phyloP scores from a whole-genome alignment of 2,329 filamentous ascomycete genomes.

The Cryphonectria japonica region DNA sequence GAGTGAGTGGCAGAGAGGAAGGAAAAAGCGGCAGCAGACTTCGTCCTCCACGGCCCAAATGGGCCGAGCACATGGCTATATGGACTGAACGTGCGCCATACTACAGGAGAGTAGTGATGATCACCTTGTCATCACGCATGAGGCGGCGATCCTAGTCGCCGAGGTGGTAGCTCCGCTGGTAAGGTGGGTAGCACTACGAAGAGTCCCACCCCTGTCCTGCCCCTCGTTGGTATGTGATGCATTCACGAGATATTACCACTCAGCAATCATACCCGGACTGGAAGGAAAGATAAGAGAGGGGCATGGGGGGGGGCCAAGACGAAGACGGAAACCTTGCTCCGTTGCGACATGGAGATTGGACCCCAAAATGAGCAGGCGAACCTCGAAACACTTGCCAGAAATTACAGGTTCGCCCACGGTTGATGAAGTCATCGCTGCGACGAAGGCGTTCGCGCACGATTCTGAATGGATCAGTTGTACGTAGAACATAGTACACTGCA shows the following conservation, averaged over 20 bases:
- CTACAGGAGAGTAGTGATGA: neutral
- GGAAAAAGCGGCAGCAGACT: neutral
- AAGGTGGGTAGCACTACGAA: conserved; percentile 2
- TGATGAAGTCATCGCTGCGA: conserved; percentile 6
- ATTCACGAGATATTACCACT: neutral
- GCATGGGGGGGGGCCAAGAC: neutral
- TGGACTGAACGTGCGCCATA: neutral
- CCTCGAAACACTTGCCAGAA: neutral
- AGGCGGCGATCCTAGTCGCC: neutral
- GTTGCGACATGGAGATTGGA: neutral
- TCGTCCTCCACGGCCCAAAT: neutral
- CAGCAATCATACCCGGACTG: neutral
- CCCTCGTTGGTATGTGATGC: neutral
- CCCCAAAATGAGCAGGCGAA: neutral
- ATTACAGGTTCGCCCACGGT: neutral
- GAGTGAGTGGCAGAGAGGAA: no score
- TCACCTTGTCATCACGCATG: conserved; percentile 2
- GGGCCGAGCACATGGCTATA: conserved; percentile 1
- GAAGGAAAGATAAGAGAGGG: conserved; percentile 1
- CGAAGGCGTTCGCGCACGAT: neutral
- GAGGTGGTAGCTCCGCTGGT: neutral
- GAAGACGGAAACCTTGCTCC: neutral
- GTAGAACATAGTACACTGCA: neutral
- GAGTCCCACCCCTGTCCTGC: neutral
- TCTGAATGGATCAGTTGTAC: neutral